phyloP scores from a whole-genome alignment of 2,329 filamentous ascomycete genomes.

The Tolypocladium ophioglossoides region DNA sequence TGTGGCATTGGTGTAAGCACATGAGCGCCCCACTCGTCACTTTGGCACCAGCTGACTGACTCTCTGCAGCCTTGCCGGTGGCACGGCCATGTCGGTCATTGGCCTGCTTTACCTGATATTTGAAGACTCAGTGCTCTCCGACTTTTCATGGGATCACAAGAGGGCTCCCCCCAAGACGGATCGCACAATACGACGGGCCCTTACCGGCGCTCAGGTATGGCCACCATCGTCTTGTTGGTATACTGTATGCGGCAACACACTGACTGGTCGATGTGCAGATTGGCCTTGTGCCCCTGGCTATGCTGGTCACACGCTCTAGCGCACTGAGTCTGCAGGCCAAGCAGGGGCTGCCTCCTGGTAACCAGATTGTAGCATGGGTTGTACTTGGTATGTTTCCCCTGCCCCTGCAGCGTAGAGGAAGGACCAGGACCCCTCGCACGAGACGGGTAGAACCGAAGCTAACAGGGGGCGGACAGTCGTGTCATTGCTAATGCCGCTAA shows the following conservation, averaged over 20 bases:
- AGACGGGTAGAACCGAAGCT: background rate
- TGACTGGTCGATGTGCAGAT: conserved; percentile 31
- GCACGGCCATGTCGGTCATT: conserved; percentile 63
- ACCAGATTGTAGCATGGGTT: conserved; percentile 77
- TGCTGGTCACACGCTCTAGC: conserved; percentile 80
- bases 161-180: conserved; percentile 19
- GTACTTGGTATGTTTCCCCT: conserved; percentile 52
- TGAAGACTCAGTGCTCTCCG: conserved; percentile 51
- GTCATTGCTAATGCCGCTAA: conserved; percentile 69
- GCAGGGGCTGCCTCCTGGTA: conserved; percentile 73
- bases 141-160: conserved; percentile 22
- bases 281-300: conserved; percentile 69
- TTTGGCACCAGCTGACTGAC: conserved; percentile 4
- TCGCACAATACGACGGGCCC: conserved; percentile 37
- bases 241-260: background rate
- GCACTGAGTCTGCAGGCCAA: conserved; percentile 78
- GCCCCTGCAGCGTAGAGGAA: background rate
- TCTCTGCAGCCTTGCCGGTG: conserved; percentile 58
- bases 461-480: conserved; percentile 35
- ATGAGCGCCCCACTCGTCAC: conserved; percentile 13
- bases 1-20: conserved; percentile 55
- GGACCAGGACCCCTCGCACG: no score
- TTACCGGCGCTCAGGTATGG: conserved; percentile 57
- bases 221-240: background rate
- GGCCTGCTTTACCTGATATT: conserved; percentile 72